phyloP scores from a whole-genome alignment of 2,329 filamentous ascomycete genomes.

The Cladosporium austrohemisphaericum region DNA sequence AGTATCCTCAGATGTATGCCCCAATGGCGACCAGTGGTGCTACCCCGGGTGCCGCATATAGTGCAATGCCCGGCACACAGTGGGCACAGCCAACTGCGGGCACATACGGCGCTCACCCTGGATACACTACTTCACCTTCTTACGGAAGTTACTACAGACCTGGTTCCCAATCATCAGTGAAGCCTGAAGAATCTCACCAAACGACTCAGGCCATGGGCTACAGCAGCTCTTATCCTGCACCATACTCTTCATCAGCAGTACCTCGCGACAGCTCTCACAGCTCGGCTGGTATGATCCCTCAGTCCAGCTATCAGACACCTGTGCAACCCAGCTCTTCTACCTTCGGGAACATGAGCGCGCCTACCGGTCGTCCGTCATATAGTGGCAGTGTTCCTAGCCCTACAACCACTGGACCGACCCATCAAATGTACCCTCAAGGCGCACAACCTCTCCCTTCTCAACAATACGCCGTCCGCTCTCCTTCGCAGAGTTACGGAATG shows the following conservation, averaged over 20 bases:
- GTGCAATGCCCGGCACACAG: slow-evolving; percentile 15
- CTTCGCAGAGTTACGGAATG: slow-evolving; percentile 28
- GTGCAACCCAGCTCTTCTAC: slow-evolving; percentile 23
- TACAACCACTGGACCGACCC: slow-evolving; percentile 25
- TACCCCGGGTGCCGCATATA: slow-evolving; percentile 26
- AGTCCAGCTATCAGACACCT: slow-evolving; percentile 27
- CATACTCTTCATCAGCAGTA: slow-evolving; percentile 26
- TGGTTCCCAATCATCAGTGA: slow-evolving; percentile 24
- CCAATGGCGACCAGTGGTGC: slow-evolving; percentile 21
- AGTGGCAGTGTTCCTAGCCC: slow-evolving; percentile 21
- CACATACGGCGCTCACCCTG: slow-evolving; percentile 24
- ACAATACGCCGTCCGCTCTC: slow-evolving; percentile 30
- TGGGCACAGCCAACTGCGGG: slow-evolving; percentile 3
- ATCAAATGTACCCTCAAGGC: slow-evolving; percentile 24
- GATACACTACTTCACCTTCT: slow-evolving; percentile 23
- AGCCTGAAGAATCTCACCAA: slow-evolving; percentile 19
- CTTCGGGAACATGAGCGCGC: slow-evolving; percentile 25
- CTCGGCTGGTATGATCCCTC: slow-evolving; percentile 25
- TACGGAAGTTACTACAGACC: slow-evolving; percentile 29
- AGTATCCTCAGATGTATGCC: slow-evolving; percentile 31
- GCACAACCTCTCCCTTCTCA: slow-evolving; percentile 19
- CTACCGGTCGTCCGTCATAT: slow-evolving; percentile 25
- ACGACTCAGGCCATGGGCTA: slow-evolving; percentile 27
- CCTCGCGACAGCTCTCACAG: slow-evolving; percentile 27
- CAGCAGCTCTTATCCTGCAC: slow-evolving; percentile 26